Base-by-base conservation (phyloP, 768 basidiomycete genomes). In the Holtermannia corniformis region DNA sequence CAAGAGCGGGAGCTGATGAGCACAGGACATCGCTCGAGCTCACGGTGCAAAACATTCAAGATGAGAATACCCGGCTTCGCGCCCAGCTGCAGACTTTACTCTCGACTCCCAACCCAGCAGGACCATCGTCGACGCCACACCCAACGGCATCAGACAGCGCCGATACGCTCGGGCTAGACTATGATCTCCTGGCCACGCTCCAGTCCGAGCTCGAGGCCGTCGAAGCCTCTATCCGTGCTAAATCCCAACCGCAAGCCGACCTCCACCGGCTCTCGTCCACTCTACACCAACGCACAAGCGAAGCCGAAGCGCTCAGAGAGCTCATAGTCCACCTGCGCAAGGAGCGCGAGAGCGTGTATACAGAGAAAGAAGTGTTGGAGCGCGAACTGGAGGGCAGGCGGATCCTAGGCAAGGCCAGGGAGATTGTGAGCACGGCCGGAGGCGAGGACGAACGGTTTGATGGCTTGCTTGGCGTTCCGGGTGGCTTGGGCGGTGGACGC, bases 21-120 rank as follows among this genome's bases (percentile, higher is more conserved):
- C 16, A 7, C 51, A 63, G 62, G 7, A 46, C 54, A 7, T 51
- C 58, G 5, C 48, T 69, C 13, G 67, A 69, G 49, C 44, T 58
- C 14, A 60, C 55, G 12, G 61, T 69, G 40, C 43, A 44, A 13
- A 55, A 54, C 32, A 57, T 67, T n/a, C 61, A 63, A 55, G 55
- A 58, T 21, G 68, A 72, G 56, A 72, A 72, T 49, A 51, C 47
- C 5, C 54, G 58, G 47, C 55, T 72, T 1, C 53, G 66, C 5
- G 51, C 52, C 3, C 61, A 63, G 21, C 50, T 72, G 2, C 49
- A 60, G 16, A 24, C 44, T 7, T 54, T 71, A 7, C 49, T 58
- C 7, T 43, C 57, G 4, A 41, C 54, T 7, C 55, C 56, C 25
- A 22, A 41, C 26, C 24, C 32, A 13, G n/a, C 32, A 7, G 10